These are phyloP conservation scores for Saturnispora dispora DNA, from an alignment of 805 yeast species.

Conservation along the genomic window DNA sequence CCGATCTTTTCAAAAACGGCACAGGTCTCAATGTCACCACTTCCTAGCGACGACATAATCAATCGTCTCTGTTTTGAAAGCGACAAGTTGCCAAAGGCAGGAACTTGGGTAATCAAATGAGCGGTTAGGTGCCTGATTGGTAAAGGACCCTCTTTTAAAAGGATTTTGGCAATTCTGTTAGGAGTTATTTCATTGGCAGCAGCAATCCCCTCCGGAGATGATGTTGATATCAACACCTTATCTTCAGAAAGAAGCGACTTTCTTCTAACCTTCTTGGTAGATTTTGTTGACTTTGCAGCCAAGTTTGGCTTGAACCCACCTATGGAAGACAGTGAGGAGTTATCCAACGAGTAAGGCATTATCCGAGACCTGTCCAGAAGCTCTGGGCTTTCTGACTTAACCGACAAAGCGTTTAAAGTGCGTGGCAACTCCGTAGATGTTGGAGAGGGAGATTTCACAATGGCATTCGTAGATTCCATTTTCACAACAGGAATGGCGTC, in stretches of 20 bases:
- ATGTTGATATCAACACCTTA: slow-evolving; percentile 45
- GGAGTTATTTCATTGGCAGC: slow-evolving; percentile 84
- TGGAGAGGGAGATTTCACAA: neutral
- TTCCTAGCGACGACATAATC: slow-evolving; percentile 82
- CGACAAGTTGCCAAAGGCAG: slow-evolving; percentile 70
- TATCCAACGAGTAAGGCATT: neutral
- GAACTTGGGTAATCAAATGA: slow-evolving; percentile 64
- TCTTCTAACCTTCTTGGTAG: slow-evolving; percentile 7
- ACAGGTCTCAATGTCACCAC: slow-evolving; percentile 49
- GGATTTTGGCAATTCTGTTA: slow-evolving; percentile 57
- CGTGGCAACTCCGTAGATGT: neutral
- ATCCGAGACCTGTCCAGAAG: neutral
- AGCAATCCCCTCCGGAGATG: slow-evolving; percentile 80
- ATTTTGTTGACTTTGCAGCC: neutral
- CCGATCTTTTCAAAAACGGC: slow-evolving; percentile 87
- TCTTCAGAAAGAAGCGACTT: slow-evolving; percentile 16
- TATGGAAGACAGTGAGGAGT: neutral
- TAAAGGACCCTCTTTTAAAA: slow-evolving; percentile 71
- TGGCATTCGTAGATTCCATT: neutral
- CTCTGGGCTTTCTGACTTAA: slow-evolving; percentile 1
- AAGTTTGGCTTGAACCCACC: neutral
- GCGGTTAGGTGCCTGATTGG: slow-evolving; percentile 86
- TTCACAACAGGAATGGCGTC: neutral
- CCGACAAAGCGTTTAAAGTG: neutral
- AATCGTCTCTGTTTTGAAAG: slow-evolving; percentile 83